Base-by-base conservation (phyloP, 2,329 filamentous ascomycete genomes). In the Boeremia exigua region DNA sequence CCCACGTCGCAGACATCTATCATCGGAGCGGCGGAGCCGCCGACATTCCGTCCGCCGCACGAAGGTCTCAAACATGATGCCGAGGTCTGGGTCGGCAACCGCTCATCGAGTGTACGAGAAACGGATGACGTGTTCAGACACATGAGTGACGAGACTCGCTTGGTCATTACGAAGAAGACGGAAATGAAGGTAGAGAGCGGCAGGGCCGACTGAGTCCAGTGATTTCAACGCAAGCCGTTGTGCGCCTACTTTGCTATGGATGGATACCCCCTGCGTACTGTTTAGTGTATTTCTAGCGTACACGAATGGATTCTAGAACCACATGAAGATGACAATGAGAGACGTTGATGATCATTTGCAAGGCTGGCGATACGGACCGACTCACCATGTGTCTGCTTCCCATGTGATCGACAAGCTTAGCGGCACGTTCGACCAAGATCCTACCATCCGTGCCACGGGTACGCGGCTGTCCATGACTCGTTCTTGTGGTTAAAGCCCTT, bases 101-200 rank as follows among this genome's bases (percentile, higher is more conserved):
- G 61, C 2, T 58, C 50, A 8, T 27, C 43, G 19, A 65, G 61
- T 15, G 54, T 62, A 14, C 50, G 50, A 1, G 56, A 59, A 14
- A 60, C 68, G n/a, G 59, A 68, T 33, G 51, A 62, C 8, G 39
- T 53, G 17, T 32, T 59, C 23, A 62, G 60, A 45, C 25, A 48
- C n/a, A 40, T 40, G 40, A 59, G 57, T 40, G 56, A 56, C 5
- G 62, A 61, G 32, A 68, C 49, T 17, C 58, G 58, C 23, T 33
- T 70, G 50, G 64, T 72, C 14, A 72, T 74, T 34, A 65, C 59
- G 17, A 73, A 73, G 49, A 67, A 62, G 48, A 70, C 66, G n/a
- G 68, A 69, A 9, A 61, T 74, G 32, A 69, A 58, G 45, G 61
- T 74, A 6, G 68, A 74, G 47, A 59, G 61, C 10, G 67, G 67